phyloP scores from a whole-genome alignment of 768 basidiomycete species.

The Gautieria morchelliformis region DNA sequence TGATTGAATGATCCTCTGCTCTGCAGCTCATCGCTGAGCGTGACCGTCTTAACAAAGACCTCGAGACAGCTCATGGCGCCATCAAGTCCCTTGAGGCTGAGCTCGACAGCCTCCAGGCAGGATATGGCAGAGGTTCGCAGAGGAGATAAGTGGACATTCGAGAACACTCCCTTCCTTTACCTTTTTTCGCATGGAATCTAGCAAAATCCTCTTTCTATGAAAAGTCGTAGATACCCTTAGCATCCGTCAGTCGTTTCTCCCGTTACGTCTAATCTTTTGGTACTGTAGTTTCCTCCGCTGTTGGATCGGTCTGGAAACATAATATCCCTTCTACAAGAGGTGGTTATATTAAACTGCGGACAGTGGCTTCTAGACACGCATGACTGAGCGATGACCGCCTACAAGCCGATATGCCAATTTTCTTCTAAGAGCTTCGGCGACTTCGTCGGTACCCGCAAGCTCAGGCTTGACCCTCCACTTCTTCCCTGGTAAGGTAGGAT shows the following conservation, averaged over 20 bases:
- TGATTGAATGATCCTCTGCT: conserved; percentile 10
- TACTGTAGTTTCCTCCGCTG: conserved; percentile 2
- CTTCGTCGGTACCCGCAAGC: not conserved
- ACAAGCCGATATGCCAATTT: conserved; percentile 2
- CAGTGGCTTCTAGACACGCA: not conserved
- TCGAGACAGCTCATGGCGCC: conserved; percentile 84
- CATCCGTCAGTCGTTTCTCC: conserved; percentile 2
- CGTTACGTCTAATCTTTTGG: not conserved
- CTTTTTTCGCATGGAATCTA: not conserved
- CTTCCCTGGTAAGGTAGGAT: not conserved
- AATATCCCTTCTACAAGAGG: not conserved
- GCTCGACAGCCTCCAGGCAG: conserved; percentile 81
- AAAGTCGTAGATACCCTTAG: conserved; percentile 6
- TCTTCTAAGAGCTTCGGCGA: not conserved
- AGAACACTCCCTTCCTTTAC: not conserved
- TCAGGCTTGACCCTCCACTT: not conserved
- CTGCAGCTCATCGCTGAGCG: conserved; percentile 91
- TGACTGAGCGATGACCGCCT: not conserved
- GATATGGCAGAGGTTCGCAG: conserved; percentile 66
- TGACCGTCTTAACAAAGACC: conserved; percentile 97
- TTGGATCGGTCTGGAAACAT: not conserved
- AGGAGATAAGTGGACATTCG: conserved; percentile 36
- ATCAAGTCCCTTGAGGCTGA: conserved; percentile 90
- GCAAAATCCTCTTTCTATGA: not conserved
- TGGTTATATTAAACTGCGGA: not conserved